phyloP scores from a whole-genome alignment of 2,329 filamentous ascomycete species.

The Colletotrichum gloeosporioides region DNA sequence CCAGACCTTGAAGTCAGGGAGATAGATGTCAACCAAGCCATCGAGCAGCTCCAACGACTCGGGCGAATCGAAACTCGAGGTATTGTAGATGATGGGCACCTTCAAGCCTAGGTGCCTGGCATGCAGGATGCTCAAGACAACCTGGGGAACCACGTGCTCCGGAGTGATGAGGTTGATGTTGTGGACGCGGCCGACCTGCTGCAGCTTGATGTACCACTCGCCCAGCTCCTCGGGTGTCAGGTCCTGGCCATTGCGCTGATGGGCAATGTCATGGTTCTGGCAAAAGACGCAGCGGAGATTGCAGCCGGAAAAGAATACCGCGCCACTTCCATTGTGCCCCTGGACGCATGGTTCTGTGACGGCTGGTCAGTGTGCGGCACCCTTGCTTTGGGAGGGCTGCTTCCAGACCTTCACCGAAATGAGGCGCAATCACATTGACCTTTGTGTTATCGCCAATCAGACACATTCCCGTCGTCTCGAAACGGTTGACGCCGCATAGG shows the following conservation, averaged over 20 bases:
- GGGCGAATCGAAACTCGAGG: slow-evolving; percentile 79
- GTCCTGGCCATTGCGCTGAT: slow-evolving; percentile 81
- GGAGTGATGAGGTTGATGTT: slow-evolving; percentile 90
- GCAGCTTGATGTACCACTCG: slow-evolving; percentile 84
- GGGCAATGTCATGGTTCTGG: slow-evolving; percentile 85
- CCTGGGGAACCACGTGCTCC: slow-evolving; percentile 86
- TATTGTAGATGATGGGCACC: slow-evolving; percentile 84
- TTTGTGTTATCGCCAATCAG: slow-evolving; percentile 78
- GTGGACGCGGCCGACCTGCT: slow-evolving; percentile 80
- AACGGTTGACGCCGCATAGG: slow-evolving; percentile 80
- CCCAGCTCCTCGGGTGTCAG: slow-evolving; percentile 79
- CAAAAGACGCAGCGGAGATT: slow-evolving; percentile 79
- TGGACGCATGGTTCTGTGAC: slow-evolving; percentile 79
- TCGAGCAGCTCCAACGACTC: slow-evolving; percentile 76
- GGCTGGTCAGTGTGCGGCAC: slow-evolving; percentile 1
- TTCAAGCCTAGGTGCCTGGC: slow-evolving; percentile 73
- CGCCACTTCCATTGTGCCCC: slow-evolving; percentile 79
- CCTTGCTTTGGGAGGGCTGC: not conserved
- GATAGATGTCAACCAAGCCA: slow-evolving; percentile 82
- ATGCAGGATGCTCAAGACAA: slow-evolving; percentile 76
- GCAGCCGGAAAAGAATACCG: slow-evolving; percentile 81
- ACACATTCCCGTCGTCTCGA: slow-evolving; percentile 78
- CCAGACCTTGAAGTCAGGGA: slow-evolving; percentile 92
- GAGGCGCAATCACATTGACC: slow-evolving; percentile 84
- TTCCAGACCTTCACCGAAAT: slow-evolving; percentile 74